Base-by-base conservation (phyloP, 352 stramenopile genomes). In the Phytophthora colocasiae region DNA sequence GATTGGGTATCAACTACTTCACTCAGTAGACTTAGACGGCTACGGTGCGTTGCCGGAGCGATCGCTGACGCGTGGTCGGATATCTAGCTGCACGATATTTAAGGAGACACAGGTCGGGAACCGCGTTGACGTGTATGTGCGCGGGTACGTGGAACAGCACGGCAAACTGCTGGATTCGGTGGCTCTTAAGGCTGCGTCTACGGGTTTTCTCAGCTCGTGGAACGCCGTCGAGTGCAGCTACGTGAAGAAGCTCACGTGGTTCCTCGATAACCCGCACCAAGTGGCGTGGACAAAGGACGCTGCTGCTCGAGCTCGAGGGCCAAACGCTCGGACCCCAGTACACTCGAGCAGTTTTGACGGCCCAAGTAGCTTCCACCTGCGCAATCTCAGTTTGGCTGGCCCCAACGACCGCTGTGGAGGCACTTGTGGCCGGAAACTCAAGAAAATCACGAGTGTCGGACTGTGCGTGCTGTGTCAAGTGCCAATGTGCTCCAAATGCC, bases 241-340 rank as follows among this genome's bases (percentile, higher is more conserved):
- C 26, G 55, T 77, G n/a, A 83, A 83, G 51, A 86, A 86, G 56
- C 66, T 83, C 51, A 74, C 79, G 72, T 87, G 74, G 77, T 73
- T 79, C 31, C 34, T 63, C 15, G 55, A 74, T 14, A 74, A 79
- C 45, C 71, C 68, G 22, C 68, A 78, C 10, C 44, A 63, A 9
- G 68, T 72, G 29, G 41, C 22, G 44, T 75, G 66, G 66, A 71
- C 57, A 17, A 56, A 66, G 2, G 61, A 66, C 5, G 66, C 54
- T n/a, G 50, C 43, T 46, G 61, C 50, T 12, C 54, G 61, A 14
- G 66, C 50, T 24, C 54, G 55, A 8, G 48, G 55, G 8, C 45
- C 59, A 10, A 49, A 50, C 15, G 40, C 43, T 8, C 41, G 45
- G 34, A 40, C 49, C 6, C 54, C 27, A 50, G 29, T 64, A 41